Conservation (phyloP, 129 eudicot species). For the Chrysanthemum makinoi region DNA sequence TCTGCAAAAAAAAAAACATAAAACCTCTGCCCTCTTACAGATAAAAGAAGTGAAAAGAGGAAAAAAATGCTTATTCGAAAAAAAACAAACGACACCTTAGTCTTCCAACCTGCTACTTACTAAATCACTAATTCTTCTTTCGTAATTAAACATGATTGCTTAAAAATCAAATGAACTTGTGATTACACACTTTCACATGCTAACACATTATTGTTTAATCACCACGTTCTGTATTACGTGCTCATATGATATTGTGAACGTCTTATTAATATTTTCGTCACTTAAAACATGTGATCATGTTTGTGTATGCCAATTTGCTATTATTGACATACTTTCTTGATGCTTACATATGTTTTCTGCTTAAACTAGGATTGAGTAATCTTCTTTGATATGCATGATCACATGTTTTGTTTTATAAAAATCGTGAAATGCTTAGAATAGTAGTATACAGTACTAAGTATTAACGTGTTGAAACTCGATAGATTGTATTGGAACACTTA, state of each 20-base stretch:
- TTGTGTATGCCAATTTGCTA: background rate
- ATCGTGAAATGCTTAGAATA: background rate
- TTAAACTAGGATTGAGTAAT: background rate
- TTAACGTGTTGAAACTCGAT: background rate
- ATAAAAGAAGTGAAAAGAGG: no score
- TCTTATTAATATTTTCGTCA: background rate
- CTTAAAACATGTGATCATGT: conserved; percentile 5
- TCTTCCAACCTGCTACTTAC: no score
- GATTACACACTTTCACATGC: background rate
- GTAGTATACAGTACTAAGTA: background rate
- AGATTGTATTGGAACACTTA: no score
- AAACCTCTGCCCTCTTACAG: no score
- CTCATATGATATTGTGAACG: background rate
- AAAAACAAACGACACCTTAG: no score
- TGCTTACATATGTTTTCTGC: background rate
- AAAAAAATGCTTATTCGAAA: no score
- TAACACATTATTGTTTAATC: background rate
- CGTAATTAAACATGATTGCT: no score
- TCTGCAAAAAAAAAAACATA: no score
- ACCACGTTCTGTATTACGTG: background rate
- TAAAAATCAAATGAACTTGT: no score
- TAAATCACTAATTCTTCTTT: background rate
- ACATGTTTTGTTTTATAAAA: conserved; percentile 7
- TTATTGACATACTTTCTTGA: background rate
- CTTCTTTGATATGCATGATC: conserved; percentile 1